Evolutionary conservation across 768 basidiomycete genomes (phyloP), one percentile per base, ranked within the genome.

Genomic region (Pleurotus djamor): DNA sequence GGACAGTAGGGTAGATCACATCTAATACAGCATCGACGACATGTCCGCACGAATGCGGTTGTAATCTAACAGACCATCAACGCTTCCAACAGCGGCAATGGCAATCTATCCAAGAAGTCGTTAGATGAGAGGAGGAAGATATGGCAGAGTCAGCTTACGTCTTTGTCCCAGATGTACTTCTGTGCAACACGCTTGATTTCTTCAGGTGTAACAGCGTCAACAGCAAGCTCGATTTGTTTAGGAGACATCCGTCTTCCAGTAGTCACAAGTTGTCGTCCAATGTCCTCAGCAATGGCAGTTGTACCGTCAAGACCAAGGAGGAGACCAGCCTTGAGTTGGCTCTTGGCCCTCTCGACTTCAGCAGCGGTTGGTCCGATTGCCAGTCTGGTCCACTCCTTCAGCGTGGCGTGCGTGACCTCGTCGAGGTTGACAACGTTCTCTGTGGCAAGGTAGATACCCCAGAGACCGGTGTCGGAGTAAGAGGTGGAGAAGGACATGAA

Each of bases 401-500:
- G 80, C 14, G 95, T 96, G 75, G 96, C 96, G 79, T 99, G 96
- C 52, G 86, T 72, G 61, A 98, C 79, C 71, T 98, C 96, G 67
- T 98, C 96, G 47, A 98, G 80, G 79, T 96, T 95, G 78, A 83
- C 82, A 56, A 94, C 69, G 82, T 98, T 98, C 83, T 99, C 97
- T 14, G 92, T 87, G 60, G 96, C 93, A 57, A 97, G 77, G 82
- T 99, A 98, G 75, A 98, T 94, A 67, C 96, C 96, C 97, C 96
- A 99, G 36, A 98, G 86, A 59, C 97, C 97, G 16, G 96, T 98
- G 74, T 99, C 97, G 5, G 95, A 94, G 81, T 99, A 99, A 5
- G 91, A 94, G 1, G 96, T 98, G 14, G 94, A 96, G 88, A 98
- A 99, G 56, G 91, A 93, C 93, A 98, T 96, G 89, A 92, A 99